phyloP scores from a whole-genome alignment of 1,284 basidiomycete genomes.

The Ceratobasidium theobromae region DNA sequence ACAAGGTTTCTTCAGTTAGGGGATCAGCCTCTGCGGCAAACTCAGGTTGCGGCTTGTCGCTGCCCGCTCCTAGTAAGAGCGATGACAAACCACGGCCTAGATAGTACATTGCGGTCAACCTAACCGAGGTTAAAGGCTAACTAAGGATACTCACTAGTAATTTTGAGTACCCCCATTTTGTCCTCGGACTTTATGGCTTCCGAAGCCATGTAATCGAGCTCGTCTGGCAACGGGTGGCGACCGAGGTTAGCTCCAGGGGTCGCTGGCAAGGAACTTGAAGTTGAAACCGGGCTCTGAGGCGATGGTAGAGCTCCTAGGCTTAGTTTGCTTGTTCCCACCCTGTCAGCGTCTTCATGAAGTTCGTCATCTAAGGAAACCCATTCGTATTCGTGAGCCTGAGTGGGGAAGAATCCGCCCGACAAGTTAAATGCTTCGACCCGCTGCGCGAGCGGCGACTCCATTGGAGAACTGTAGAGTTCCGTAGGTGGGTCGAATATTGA shows the following conservation, averaged over 20 bases:
- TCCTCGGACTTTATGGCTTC: slow-evolving; percentile 23
- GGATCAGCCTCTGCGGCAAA: slow-evolving; percentile 1
- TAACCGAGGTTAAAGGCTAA: not conserved
- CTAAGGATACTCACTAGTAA: slow-evolving; percentile 8
- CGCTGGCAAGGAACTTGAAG: slow-evolving; percentile 13
- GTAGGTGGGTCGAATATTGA: not conserved
- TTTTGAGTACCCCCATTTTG: slow-evolving; percentile 27
- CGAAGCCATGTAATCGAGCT: slow-evolving; percentile 19
- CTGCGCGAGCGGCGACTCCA: slow-evolving; percentile 16
- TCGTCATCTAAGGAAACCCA: slow-evolving; percentile 7
- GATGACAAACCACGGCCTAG: slow-evolving; percentile 18
- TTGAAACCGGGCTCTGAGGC: not conserved
- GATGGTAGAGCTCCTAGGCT: not conserved
- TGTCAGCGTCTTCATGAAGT: not conserved
- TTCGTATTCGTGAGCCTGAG: slow-evolving; percentile 21
- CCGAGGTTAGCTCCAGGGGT: slow-evolving; percentile 11
- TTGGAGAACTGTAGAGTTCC: slow-evolving; percentile 23
- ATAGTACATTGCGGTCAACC: slow-evolving; percentile 10
- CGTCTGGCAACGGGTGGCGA: slow-evolving; percentile 24
- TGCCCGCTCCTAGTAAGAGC: not conserved
- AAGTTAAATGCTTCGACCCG: slow-evolving; percentile 26
- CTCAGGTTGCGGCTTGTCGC: not conserved
- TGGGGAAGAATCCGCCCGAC: slow-evolving; percentile 25
- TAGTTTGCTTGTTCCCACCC: not conserved
- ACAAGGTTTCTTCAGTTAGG: slow-evolving; percentile 18